These are phyloP conservation scores for Phaseolus coccineus DNA, from an alignment of 331 rosid species.

Conservation along the genomic window DNA sequence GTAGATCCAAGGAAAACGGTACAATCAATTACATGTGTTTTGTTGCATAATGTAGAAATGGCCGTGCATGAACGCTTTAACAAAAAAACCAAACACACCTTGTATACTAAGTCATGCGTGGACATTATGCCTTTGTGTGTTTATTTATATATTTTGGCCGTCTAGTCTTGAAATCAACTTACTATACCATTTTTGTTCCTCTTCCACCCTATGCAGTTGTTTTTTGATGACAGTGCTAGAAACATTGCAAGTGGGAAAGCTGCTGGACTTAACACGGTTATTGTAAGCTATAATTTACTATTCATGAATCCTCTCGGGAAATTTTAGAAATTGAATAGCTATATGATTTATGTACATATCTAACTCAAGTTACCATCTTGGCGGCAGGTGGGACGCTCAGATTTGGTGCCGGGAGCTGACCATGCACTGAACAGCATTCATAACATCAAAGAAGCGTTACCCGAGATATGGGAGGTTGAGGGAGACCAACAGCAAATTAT, in stretches of 20 bases:
- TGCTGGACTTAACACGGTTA: constrained; percentile 68
- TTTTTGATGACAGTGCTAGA: constrained; percentile 71
- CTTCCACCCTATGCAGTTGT: constrained; percentile 53
- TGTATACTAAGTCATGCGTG: not conserved
- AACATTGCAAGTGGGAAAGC: constrained; percentile 73
- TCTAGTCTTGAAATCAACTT: not conserved
- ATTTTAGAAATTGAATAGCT: not conserved
- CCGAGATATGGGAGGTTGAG: constrained; percentile 64
- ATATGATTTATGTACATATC: not conserved
- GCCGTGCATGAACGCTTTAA: too few relatives aligned
- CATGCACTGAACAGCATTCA: constrained; percentile 71
- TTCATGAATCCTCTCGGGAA: not conserved
- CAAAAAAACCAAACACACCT: too few relatives aligned
- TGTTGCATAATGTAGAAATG: too few relatives aligned
- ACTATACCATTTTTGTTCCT: not conserved
- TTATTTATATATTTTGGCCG: not conserved
- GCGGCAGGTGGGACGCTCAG: constrained; percentile 72
- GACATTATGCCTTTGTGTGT: not conserved
- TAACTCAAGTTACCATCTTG: constrained; percentile 29
- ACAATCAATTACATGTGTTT: constrained; percentile 2
- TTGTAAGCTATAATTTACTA: constrained; percentile 52
- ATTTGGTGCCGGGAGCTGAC: constrained; percentile 72
- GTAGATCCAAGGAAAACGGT: constrained; percentile 63
- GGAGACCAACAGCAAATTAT: constrained; percentile 25
- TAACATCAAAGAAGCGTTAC: constrained; percentile 76